A percentile compares a stretch with the other conserved stretches of the same genome.
Evolutionary conservation across 257 asterid species (phyloP).

Genomic region (Euphrasia confusa): DNA sequence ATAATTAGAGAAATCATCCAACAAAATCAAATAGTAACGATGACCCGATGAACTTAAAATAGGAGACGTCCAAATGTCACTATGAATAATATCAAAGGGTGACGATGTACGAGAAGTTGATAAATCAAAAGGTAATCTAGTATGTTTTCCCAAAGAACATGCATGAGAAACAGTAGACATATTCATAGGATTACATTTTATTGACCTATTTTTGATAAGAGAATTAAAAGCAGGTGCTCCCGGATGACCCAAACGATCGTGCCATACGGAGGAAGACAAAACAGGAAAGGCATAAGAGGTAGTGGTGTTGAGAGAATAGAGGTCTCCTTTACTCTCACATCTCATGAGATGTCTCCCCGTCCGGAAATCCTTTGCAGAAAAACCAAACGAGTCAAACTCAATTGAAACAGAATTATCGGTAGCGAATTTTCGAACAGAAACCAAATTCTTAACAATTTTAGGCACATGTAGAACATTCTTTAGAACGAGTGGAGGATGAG

Average conservation of each 20-base stretch:
- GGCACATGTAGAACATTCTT: too few relatives aligned
- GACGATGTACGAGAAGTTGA: not conserved
- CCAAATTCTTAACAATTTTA: too few relatives aligned
- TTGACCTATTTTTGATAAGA: too few relatives aligned
- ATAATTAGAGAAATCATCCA: not conserved
- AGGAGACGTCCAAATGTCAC: not conserved
- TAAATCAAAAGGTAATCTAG: not conserved
- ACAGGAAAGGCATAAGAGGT: not conserved
- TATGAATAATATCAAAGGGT: too few relatives aligned
- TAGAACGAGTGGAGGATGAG: too few relatives aligned
- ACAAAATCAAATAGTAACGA: too few relatives aligned
- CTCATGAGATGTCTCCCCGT: not conserved
- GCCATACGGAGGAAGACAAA: too few relatives aligned
- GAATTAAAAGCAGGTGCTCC: too few relatives aligned
- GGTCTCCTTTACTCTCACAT: not conserved
- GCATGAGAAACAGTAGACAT: not conserved
- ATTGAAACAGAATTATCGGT: not conserved
- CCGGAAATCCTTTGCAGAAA: not conserved
- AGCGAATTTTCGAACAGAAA: not conserved
- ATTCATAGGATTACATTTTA: too few relatives aligned
- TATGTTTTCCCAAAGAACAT: not conserved
- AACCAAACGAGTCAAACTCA: not conserved
- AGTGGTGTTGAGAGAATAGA: not conserved
- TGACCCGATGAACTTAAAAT: too few relatives aligned
- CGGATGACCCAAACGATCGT: too few relatives aligned